Evolutionary conservation across 176 grass and related monocot genomes (phyloP).

Genomic region (Oryza nivara): DNA sequence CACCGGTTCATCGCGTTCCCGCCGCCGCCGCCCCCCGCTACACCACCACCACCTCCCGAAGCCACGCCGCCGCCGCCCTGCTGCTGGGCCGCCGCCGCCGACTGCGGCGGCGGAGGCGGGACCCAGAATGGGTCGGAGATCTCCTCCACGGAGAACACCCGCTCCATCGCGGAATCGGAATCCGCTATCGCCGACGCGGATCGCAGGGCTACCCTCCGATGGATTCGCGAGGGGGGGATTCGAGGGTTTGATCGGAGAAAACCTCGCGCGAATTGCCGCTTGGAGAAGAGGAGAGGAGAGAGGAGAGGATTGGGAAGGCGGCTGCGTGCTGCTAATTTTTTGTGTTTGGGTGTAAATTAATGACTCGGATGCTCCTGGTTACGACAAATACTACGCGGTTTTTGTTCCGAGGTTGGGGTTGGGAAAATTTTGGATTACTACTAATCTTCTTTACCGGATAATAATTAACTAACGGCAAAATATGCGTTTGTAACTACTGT

Average conservation of each 20-base stretch:
- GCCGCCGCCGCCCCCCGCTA: not conserved
- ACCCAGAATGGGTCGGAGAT: slow-evolving; percentile 71
- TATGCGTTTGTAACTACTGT: too few species aligned
- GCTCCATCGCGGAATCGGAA: slow-evolving; percentile 55
- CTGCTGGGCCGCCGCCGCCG: not conserved
- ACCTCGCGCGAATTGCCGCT: not conserved
- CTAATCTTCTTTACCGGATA: not conserved
- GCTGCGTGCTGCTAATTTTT: not conserved
- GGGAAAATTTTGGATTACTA: not conserved
- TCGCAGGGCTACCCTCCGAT: not conserved
- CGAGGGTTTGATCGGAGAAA: slow-evolving; percentile 37
- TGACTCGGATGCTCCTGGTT: not conserved
- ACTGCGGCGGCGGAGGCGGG: slow-evolving; percentile 19
- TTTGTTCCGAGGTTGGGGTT: not conserved
- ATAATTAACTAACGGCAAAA: not conserved
- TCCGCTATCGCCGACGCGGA: not conserved
- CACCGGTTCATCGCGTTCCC: slow-evolving; percentile 63
- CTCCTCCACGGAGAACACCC: slow-evolving; percentile 88
- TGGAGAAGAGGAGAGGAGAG: not conserved
- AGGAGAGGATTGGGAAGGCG: not conserved
- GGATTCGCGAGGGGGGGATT: slow-evolving; percentile 10
- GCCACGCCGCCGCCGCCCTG: not conserved
- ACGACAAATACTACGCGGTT: not conserved
- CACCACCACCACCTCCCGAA: not conserved
- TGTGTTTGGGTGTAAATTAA: not conserved